Base-by-base conservation (phyloP, 345 rosid genomes). In the Lenwebbia sp. region DNA sequence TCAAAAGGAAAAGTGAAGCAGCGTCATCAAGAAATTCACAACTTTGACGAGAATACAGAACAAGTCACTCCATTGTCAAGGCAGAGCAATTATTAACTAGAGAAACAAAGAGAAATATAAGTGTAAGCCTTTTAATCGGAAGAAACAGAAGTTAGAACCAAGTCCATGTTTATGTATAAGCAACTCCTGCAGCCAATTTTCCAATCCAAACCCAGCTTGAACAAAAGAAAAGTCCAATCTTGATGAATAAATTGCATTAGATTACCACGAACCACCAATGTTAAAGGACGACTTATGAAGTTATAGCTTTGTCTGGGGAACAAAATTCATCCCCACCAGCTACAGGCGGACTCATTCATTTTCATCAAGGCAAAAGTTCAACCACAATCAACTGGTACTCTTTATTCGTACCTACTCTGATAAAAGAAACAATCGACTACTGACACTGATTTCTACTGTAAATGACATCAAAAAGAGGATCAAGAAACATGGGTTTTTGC, bases 1-100 rank as follows among this genome's bases (percentile, higher is more conserved):
- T 86, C 84, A 84, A 54, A 83, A n/a, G 53, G n/a, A 62, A 86
- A 26, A 84, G 84, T 44, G 54, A 83, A 65, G 37, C 51, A 88
- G 60, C 10, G 23, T 75, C 13, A 49, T 58, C 41, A 28, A 50
- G 23, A 83, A 56, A 30, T 58, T 33, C 23, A 52, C 62, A 26
- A 53, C 52, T 22, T 11, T 28, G 50, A 0, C 26, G 13, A 55
- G 19, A 54, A 17, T 9, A 55, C 82, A 37, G 75, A 83, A 52
- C 60, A 70, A 70, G 81, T 70, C 47, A 37, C 81, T 70, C 47
- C 81, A 70, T 19, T 70, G 23, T 70, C 47, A 37, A 33, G 81
- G 10, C 81, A 70, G 2, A 37, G 47, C 81, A 70, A 70, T 70
- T 37, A 70, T 70, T 70, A 70, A 37, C 47, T 10, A 37, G 26